phyloP scores from a whole-genome alignment of 352 stramenopile genomes.

The Labyrinthula sp. region DNA sequence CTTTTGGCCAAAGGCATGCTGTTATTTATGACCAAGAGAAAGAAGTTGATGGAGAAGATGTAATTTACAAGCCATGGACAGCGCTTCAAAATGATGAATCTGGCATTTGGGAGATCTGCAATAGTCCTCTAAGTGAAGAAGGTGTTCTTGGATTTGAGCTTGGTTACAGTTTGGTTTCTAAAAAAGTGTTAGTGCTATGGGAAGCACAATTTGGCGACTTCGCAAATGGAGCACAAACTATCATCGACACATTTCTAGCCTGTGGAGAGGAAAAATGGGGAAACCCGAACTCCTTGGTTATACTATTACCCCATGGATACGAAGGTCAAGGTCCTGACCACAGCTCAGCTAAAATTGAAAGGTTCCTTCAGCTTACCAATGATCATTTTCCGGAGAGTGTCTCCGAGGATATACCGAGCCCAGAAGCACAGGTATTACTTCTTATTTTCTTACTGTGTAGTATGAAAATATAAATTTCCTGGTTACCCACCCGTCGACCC shows the following conservation, averaged over 20 bases:
- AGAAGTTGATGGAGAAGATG: conserved; percentile 35
- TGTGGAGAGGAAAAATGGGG: conserved; percentile 65
- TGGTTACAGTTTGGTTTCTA: conserved; percentile 52
- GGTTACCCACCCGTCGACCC: conserved; percentile 54
- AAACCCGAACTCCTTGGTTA: conserved; percentile 51
- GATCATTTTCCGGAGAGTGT: conserved; percentile 33
- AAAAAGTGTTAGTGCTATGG: conserved; percentile 55
- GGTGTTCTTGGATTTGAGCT: conserved; percentile 65
- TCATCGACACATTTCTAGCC: conserved; percentile 60
- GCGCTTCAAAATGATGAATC: conserved; percentile 5
- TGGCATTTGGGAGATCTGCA: conserved; percentile 27
- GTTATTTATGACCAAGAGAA: conserved; percentile 55
- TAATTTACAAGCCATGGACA: conserved; percentile 39
- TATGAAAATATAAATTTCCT: conserved; percentile 53
- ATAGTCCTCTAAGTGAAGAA: conserved; percentile 52
- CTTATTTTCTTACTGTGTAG: no score
- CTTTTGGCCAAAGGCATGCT: conserved; percentile 59
- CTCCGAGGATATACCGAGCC: conserved; percentile 36
- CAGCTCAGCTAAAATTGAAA: conserved; percentile 41
- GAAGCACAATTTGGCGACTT: conserved; percentile 70
- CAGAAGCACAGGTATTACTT: conserved; percentile 2
- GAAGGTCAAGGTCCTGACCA: conserved; percentile 61
- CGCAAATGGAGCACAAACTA: conserved; percentile 57
- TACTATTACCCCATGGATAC: conserved; percentile 60
- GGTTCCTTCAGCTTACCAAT: conserved; percentile 59